Base-by-base conservation (phyloP, 805 yeast genomes). In the Candida germanica region DNA sequence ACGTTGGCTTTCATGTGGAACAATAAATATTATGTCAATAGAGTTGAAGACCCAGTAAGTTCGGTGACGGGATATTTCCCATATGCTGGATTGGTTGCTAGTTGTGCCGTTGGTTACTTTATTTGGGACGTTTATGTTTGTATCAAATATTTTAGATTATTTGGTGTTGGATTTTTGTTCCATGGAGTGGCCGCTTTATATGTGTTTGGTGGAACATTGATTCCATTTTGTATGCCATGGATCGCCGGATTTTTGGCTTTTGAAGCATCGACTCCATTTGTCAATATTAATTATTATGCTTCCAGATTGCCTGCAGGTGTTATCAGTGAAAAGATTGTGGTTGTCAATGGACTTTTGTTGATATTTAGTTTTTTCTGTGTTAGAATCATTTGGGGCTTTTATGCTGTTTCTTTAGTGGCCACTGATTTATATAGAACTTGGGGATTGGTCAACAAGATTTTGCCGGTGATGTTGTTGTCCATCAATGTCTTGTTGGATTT, bases 241-340 rank as follows among this genome's bases (percentile, higher is more conserved):
- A 74, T 85, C 18, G 91, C 95, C 1, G 78, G 81, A 14, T 93
- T 89, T 56, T 69, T 93, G 49, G 56, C 85, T 33, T 93, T 84
- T 59, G 98, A 93, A 62, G 72, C 85, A 26, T 83, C 95, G 31
- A 86, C 97, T 2, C 98, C 98, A 6, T 93, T 93, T 61, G 96
- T 93, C 43, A 94, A 93, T 60, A 58, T 86, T 54, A 87, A 93
- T 59, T 93, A 97, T 96, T 89, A 83, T 59, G 80, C 87, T 22
- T 73, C 83, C 21, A 81, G 85, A 49, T 66, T 88, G 12, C 93
- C 95, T 1, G 70, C 70, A 1, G 85, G 83, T 3, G 59, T 77
- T 3, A 69, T 87, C 34, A 79, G 84, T 27, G 68, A 67, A 16
- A 67, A 53, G 44, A 37, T 77, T 8, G 74, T 79, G 34, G 53